Percentiles rank a stretch among this genome's conserved stretches.
Evolutionary conservation across 2,329 filamentous ascomycete species (phyloP).

Genomic region (Apiospora marii): DNA sequence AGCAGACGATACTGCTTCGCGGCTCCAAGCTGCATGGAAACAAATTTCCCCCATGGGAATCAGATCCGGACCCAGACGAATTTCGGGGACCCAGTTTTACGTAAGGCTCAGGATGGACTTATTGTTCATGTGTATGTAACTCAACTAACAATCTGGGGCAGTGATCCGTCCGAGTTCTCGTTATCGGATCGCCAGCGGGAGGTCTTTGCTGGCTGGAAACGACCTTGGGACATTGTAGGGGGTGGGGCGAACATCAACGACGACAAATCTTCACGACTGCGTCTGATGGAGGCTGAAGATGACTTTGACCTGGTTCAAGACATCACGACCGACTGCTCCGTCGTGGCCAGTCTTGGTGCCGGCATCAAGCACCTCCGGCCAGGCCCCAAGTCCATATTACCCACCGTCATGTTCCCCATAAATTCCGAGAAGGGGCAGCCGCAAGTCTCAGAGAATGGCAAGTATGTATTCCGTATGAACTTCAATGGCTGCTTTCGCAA

Average conservation of each 20-base stretch:
- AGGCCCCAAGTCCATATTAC: conserved; percentile 73
- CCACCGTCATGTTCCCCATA: conserved; percentile 78
- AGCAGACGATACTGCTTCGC: conserved; percentile 79
- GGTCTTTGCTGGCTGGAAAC: conserved; percentile 85
- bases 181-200: conserved; percentile 78
- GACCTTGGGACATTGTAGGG: conserved; percentile 70
- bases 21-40: conserved; percentile 83
- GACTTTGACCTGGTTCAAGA: conserved; percentile 91
- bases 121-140: background rate
- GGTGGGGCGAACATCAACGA: conserved; percentile 14
- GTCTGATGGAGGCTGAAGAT: conserved; percentile 49
- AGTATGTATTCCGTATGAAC: conserved; percentile 90
- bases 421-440: conserved; percentile 66
- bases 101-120: conserved; percentile 53
- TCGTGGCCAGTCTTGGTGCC: conserved; percentile 93
- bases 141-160: conserved; percentile 46
- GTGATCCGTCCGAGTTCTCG: conserved; percentile 73
- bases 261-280: conserved; percentile 22
- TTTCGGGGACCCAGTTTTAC: conserved; percentile 72
- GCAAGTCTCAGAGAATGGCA: conserved; percentile 76
- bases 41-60: conserved; percentile 86
- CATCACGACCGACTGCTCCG: conserved; percentile 94
- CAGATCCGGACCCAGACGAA: conserved; percentile 63
- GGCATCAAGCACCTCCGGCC: conserved; percentile 74
- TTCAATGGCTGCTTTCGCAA: conserved; percentile 94